These are phyloP conservation scores for Vinca minor DNA, from an alignment of 257 asterid species.

Conservation along the genomic window DNA sequence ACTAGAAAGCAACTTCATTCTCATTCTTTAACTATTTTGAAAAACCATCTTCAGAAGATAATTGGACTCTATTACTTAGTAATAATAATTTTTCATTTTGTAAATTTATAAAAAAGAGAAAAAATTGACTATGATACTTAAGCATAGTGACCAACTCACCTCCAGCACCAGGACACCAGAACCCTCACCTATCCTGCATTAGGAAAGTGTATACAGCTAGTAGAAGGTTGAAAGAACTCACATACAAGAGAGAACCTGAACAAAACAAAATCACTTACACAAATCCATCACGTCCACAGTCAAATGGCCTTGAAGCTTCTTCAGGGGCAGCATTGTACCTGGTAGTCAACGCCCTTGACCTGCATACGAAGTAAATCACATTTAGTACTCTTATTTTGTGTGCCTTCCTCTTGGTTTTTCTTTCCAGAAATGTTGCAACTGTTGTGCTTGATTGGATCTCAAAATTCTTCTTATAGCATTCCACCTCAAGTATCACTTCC, in stretches of 20 bases:
- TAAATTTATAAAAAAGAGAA: not conserved
- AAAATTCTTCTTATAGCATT: not conserved
- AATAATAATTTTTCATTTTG: not conserved
- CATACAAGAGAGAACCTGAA: constrained; percentile 6
- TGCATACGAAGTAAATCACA: constrained; percentile 27
- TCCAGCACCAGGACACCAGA: constrained; percentile 82
- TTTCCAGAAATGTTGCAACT: not conserved
- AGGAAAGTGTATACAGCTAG: constrained; percentile 18
- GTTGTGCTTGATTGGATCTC: not conserved
- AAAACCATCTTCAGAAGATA: not conserved
- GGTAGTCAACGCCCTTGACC: constrained; percentile 91
- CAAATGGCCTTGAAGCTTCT: constrained; percentile 93
- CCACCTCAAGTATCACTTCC: not conserved
- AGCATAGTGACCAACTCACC: constrained; percentile 38
- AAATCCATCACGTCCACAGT: constrained; percentile 90
- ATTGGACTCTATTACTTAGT: not conserved
- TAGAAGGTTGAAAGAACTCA: constrained; percentile 7
- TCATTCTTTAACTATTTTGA: too few species aligned
- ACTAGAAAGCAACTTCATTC: too few species aligned
- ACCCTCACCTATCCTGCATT: constrained; percentile 90
- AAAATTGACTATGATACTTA: not conserved
- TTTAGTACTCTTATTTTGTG: not conserved
- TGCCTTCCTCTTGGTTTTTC: not conserved
- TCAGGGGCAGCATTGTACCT: constrained; percentile 58
- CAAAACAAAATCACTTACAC: constrained; percentile 47